A percentile compares a stretch with the other conserved stretches of the same genome.
Evolutionary conservation across 176 grass and related monocot genomes (phyloP).

Genomic region (Aegilops bicornis): DNA sequence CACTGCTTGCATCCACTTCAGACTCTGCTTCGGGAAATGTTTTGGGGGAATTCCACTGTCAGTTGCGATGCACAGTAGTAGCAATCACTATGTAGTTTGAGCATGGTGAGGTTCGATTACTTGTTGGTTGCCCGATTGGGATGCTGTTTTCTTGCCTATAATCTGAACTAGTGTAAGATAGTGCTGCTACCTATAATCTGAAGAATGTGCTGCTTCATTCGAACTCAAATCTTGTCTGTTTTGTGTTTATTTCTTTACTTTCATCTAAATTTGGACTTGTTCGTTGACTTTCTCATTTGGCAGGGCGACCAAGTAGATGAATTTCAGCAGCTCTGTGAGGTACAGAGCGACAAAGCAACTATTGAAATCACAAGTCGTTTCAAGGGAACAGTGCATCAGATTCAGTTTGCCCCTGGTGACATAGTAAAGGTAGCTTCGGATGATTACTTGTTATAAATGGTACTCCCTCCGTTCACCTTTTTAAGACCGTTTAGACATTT

Average conservation of each 20-base stretch:
- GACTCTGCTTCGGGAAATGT: too few relatives aligned
- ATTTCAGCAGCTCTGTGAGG: constrained; percentile 88
- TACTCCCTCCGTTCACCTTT: too few relatives aligned
- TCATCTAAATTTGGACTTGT: background rate
- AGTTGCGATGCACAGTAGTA: too few relatives aligned
- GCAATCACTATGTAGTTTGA: too few relatives aligned
- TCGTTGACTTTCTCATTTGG: background rate
- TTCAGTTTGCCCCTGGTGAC: constrained; percentile 72
- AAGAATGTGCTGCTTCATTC: background rate
- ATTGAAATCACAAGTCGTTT: constrained; percentile 97
- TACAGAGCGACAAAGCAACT: constrained; percentile 98
- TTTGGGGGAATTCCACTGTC: too few relatives aligned
- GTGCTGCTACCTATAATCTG: background rate
- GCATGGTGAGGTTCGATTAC: too few relatives aligned
- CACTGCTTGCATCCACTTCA: too few relatives aligned
- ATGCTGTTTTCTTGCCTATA: background rate
- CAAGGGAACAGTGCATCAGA: constrained; percentile 84
- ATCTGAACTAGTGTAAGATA: background rate
- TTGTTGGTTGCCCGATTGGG: background rate
- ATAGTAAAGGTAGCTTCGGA: constrained; percentile 72
- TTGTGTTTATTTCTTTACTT: background rate
- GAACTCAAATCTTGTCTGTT: background rate
- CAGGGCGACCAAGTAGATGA: constrained; percentile 95
- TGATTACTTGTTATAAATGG: background rate
- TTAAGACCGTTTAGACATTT: too few relatives aligned